Evolutionary conservation across 495 filamentous ascomycete genomes (phyloP).

Genomic region (Podospora bellae-mahoneyi): DNA sequence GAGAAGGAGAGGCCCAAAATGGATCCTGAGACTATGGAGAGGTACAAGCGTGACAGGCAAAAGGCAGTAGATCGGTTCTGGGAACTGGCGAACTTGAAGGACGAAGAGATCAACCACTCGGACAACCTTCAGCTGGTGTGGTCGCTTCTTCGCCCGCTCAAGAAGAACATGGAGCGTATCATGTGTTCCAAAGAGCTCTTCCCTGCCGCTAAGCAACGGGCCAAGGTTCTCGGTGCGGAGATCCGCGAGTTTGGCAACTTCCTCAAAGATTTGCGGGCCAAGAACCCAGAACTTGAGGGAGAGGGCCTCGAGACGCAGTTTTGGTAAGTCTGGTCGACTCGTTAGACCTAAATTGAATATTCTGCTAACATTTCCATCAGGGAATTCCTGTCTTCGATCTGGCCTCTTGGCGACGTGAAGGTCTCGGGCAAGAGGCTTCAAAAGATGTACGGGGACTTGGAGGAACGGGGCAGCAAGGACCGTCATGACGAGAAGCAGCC

Average conservation of each 20-base stretch:
- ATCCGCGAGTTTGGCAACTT: conserved; percentile 47
- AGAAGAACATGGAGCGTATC: conserved; percentile 41
- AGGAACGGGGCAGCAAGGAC: conserved; percentile 28
- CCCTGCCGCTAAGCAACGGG: conserved; percentile 43
- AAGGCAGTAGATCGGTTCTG: conserved; percentile 37
- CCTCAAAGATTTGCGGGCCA: conserved; percentile 36
- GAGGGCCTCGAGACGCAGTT: conserved; percentile 46
- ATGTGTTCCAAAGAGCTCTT: conserved; percentile 43
- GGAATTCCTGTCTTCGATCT: conserved; percentile 41
- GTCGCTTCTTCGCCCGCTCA: conserved; percentile 45
- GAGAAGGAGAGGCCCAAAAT: conserved; percentile 35
- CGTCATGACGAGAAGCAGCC: conserved; percentile 15
- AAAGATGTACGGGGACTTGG: conserved; percentile 46
- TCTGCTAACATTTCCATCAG: conserved; percentile 25
- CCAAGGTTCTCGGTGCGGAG: conserved; percentile 45
- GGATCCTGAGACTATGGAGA: conserved; percentile 36
- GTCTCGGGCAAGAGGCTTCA: conserved; percentile 42
- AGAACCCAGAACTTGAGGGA: conserved; percentile 33
- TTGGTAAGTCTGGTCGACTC: conserved; percentile 35
- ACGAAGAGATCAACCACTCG: conserved; percentile 33
- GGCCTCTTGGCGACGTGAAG: conserved; percentile 39
- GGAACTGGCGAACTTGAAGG: conserved; percentile 31
- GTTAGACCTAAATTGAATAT: background rate
- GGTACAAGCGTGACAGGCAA: conserved; percentile 31
- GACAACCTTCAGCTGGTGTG: conserved; percentile 40